Percentiles rank a stretch among this genome's conserved stretches.
Evolutionary conservation across 345 rosid species (phyloP).

Genomic region (Cardamine occulta): DNA sequence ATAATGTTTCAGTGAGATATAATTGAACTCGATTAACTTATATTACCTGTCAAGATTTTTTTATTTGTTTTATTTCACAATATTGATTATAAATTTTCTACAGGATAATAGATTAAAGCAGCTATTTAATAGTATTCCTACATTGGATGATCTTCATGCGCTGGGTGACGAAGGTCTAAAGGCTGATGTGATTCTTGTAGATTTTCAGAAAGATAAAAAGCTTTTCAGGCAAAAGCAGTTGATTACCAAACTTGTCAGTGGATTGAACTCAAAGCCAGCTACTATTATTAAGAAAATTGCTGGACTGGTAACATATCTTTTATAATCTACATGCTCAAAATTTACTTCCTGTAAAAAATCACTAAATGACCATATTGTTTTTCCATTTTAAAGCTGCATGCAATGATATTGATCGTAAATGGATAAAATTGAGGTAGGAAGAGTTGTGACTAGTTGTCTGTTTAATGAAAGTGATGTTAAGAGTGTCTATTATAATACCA

Average conservation of each 20-base stretch:
- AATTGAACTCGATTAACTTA: neutral
- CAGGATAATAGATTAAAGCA: slow-evolving; percentile 92
- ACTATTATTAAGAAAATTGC: slow-evolving; percentile 89
- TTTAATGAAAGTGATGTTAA: slow-evolving; percentile 27
- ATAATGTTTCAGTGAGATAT: slow-evolving; percentile 2
- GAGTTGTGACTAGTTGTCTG: slow-evolving; percentile 28
- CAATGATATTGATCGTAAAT: slow-evolving; percentile 16
- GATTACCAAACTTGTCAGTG: slow-evolving; percentile 74
- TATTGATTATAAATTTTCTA: neutral
- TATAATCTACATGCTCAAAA: neutral
- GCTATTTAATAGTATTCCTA: slow-evolving; percentile 69
- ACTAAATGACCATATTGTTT: slow-evolving; percentile 15
- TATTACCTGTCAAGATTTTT: slow-evolving; percentile 5
- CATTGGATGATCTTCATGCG: slow-evolving; percentile 85
- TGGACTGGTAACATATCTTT: slow-evolving; percentile 65
- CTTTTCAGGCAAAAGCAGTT: slow-evolving; percentile 85
- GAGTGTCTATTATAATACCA: slow-evolving; percentile 22
- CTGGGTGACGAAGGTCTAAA: slow-evolving; percentile 73
- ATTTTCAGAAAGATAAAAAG: slow-evolving; percentile 82
- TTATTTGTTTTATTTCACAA: neutral
- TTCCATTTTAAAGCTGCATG: slow-evolving; percentile 7
- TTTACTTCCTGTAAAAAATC: neutral
- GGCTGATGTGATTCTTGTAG: slow-evolving; percentile 87
- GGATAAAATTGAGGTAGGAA: slow-evolving; percentile 26
- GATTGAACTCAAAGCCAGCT: slow-evolving; percentile 88